Evolutionary conservation across 2,329 filamentous ascomycete species (phyloP).

Genomic region (Arthrinium puccinioides): DNA sequence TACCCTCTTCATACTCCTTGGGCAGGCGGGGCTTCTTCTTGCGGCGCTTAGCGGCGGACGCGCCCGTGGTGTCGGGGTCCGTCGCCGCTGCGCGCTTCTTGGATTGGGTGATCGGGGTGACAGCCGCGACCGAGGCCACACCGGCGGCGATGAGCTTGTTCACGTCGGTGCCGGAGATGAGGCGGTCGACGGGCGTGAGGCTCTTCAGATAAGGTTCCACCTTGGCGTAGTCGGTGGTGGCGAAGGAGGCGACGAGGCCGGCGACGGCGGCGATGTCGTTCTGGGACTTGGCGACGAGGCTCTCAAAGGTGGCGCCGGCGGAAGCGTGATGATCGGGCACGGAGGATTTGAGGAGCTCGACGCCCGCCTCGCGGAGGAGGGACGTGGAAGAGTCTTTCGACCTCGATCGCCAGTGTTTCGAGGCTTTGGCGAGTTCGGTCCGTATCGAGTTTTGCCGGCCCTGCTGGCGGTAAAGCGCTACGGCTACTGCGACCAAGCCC

Average conservation of each 20-base stretch:
- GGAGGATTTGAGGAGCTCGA: conserved; percentile 71
- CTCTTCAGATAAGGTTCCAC: conserved; percentile 46
- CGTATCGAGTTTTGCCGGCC: conserved; percentile 67
- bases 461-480: conserved; percentile 71
- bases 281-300: conserved; percentile 58
- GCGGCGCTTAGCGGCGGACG: conserved; percentile 43
- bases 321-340: conserved; percentile 58
- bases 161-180: conserved; percentile 55
- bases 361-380: conserved; percentile 74
- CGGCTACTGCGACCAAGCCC: conserved; percentile 71
- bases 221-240: conserved; percentile 50
- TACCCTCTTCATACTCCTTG: conserved; percentile 68
- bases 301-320: conserved; percentile 73
- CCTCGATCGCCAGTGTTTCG: conserved; percentile 70
- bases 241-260: conserved; percentile 79
- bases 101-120: conserved; percentile 26
- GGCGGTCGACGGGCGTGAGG: conserved; percentile 54
- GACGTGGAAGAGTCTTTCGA: conserved; percentile 45
- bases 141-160: conserved; percentile 58
- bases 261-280: conserved; percentile 65
- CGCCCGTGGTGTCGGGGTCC: conserved; percentile 31
- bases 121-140: conserved; percentile 42
- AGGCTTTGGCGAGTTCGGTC: conserved; percentile 69
- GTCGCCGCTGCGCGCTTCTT: conserved; percentile 43
- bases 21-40: conserved; percentile 50